Evolutionary conservation across 345 rosid species (phyloP).

Genomic region (Pugionium dolabratum): DNA sequence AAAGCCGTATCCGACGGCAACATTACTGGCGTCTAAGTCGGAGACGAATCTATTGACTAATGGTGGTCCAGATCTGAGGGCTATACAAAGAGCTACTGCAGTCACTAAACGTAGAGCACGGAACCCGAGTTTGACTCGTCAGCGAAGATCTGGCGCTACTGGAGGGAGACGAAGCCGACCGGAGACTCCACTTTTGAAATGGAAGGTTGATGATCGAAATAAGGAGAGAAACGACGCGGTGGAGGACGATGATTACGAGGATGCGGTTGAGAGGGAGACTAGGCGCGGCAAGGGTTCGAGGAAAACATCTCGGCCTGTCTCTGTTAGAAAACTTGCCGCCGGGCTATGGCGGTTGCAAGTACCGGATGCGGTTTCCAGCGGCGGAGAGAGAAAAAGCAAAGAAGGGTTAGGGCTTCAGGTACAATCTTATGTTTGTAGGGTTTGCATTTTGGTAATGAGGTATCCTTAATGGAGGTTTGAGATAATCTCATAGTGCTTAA

Average conservation of each 20-base stretch:
- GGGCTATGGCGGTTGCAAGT: slow-evolving; percentile 86
- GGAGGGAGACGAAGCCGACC: slow-evolving; percentile 64
- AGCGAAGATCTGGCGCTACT: slow-evolving; percentile 50
- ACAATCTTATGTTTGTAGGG: not conserved
- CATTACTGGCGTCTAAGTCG: slow-evolving; percentile 42
- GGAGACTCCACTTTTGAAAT: slow-evolving; percentile 78
- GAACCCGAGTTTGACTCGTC: slow-evolving; percentile 54
- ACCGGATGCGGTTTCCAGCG: slow-evolving; percentile 45
- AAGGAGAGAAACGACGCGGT: slow-evolving; percentile 35
- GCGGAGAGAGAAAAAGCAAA: slow-evolving; percentile 43
- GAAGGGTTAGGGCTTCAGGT: slow-evolving; percentile 76
- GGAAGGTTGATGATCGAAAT: slow-evolving; percentile 66
- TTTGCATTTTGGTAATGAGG: not conserved
- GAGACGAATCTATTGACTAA: slow-evolving; percentile 35
- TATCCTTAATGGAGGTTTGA: not conserved
- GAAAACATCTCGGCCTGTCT: slow-evolving; percentile 42
- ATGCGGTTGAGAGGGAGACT: slow-evolving; percentile 37
- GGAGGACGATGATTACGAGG: slow-evolving; percentile 49
- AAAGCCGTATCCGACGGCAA: slow-evolving; percentile 50
- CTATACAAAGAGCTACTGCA: slow-evolving; percentile 38
- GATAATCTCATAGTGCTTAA: slow-evolving; percentile 3
- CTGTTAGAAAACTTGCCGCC: slow-evolving; percentile 90
- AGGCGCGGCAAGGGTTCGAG: slow-evolving; percentile 44
- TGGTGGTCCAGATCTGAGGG: slow-evolving; percentile 58
- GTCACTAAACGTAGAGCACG: slow-evolving; percentile 49